phyloP scores from a whole-genome alignment of 768 basidiomycete species.

The Boletellus sp. region DNA sequence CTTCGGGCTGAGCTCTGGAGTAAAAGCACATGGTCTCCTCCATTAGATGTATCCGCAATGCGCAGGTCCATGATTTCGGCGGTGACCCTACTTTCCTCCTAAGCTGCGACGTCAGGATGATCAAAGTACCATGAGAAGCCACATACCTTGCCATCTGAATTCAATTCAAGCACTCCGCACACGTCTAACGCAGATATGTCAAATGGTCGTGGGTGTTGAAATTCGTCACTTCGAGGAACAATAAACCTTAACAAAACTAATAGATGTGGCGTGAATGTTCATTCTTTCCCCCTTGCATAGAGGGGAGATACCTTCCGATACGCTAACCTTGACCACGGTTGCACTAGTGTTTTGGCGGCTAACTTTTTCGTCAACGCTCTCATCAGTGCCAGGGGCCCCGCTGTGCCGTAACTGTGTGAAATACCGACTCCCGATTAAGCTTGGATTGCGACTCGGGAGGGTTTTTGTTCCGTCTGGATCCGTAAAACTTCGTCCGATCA shows the following conservation, averaged over 20 bases:
- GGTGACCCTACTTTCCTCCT: slow-evolving; percentile 72
- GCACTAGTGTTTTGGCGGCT: slow-evolving; percentile 31
- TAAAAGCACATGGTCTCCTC: slow-evolving; percentile 41
- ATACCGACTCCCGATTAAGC: slow-evolving; percentile 77
- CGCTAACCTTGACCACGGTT: slow-evolving; percentile 46
- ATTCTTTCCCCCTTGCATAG: background rate
- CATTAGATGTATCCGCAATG: slow-evolving; percentile 44
- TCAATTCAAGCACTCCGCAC: slow-evolving; percentile 60
- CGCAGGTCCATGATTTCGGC: slow-evolving; percentile 60
- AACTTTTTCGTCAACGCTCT: slow-evolving; percentile 32
- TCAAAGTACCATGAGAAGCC: background rate
- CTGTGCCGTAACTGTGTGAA: slow-evolving; percentile 45
- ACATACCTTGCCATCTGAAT: slow-evolving; percentile 67
- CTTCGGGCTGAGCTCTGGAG: slow-evolving; percentile 53
- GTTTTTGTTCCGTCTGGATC: slow-evolving; percentile 25
- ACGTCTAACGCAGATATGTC: slow-evolving; percentile 60
- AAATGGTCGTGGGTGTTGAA: slow-evolving; percentile 41
- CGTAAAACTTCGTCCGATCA: slow-evolving; percentile 46
- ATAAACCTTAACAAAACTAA: slow-evolving; percentile 42
- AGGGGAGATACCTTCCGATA: slow-evolving; percentile 40
- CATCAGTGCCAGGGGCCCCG: slow-evolving; percentile 41
- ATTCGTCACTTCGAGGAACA: slow-evolving; percentile 44
- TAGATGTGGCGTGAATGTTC: background rate
- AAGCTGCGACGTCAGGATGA: slow-evolving; percentile 4
- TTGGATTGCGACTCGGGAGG: slow-evolving; percentile 49